Conservation (phyloP, 1,139 yeast species). For the Pichia sp. region DNA sequence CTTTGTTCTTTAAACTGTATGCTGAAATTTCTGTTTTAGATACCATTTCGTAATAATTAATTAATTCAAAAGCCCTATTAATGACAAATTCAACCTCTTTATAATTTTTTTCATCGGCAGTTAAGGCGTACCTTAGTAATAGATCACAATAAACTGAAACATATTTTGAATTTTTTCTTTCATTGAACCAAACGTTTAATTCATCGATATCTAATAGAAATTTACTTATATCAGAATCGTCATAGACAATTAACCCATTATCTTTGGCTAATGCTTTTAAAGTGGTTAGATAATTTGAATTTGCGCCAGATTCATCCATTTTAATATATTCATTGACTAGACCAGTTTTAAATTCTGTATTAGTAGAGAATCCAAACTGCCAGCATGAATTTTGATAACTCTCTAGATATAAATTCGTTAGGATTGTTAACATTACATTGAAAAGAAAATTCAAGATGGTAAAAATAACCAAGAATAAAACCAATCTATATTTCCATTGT, state of each 20-base stretch:
- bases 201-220: constrained; percentile 16
- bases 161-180: constrained; percentile 22
- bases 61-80: constrained; percentile 19
- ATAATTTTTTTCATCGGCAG: constrained; percentile 18
- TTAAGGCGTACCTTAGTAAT: constrained; percentile 27
- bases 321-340: constrained; percentile 28
- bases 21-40: constrained; percentile 18
- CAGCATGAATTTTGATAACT: constrained; percentile 24
- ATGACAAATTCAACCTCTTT: constrained; percentile 15
- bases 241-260: constrained; percentile 13
- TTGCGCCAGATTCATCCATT: constrained; percentile 24
- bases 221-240: constrained; percentile 13
- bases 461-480: constrained; percentile 25
- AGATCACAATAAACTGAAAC: constrained; percentile 28
- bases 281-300: constrained; percentile 21
- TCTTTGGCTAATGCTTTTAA: constrained; percentile 21
- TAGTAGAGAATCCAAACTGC: constrained; percentile 25
- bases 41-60: constrained; percentile 16
- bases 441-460: constrained; percentile 27
- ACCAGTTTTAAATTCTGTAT: constrained; percentile 28
- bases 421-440: constrained; percentile 28
- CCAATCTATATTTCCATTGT: constrained; percentile 25
- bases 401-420: constrained; percentile 26
- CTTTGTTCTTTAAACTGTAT: constrained; percentile 25
- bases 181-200: constrained; percentile 20